Evolutionary conservation across 2,329 filamentous ascomycete species (phyloP).

Genomic region (Cladosporium sp.): DNA sequence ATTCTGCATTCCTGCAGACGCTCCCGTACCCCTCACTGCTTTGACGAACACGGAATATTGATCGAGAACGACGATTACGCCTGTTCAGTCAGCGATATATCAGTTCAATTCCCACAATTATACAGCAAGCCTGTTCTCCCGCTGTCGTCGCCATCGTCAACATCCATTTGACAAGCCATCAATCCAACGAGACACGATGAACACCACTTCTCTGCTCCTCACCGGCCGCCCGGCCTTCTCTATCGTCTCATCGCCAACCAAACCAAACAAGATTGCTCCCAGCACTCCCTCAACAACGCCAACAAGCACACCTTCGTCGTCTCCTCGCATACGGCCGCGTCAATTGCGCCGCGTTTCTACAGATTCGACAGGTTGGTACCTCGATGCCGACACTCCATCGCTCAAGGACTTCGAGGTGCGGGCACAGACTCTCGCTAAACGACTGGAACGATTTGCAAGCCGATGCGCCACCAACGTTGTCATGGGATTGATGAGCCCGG

Average conservation of each 20-base stretch:
- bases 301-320: neutral
- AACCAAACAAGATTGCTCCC: neutral
- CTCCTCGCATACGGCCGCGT: constrained; percentile 1
- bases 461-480: constrained; percentile 29
- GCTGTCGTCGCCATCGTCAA: neutral
- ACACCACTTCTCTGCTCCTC: constrained; percentile 27
- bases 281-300: neutral
- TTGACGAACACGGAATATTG: neutral
- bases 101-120: too few relatives aligned
- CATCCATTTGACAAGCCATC: neutral
- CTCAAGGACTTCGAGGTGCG: constrained; percentile 27
- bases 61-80: too few relatives aligned
- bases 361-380: constrained; percentile 27
- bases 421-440: constrained; percentile 22
- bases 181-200: constrained; percentile 17
- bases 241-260: constrained; percentile 1
- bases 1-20: constrained; percentile 5
- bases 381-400: constrained; percentile 22
- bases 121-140: too few relatives aligned
- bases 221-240: constrained; percentile 23
- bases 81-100: too few relatives aligned
- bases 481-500: constrained; percentile 29
- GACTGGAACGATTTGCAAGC: constrained; percentile 24
- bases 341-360: neutral
- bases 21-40: neutral